Percentiles rank a stretch among this genome's conserved stretches.
phyloP scores from a whole-genome alignment of 495 filamentous ascomycete genomes.

The Neurospora sp. region DNA sequence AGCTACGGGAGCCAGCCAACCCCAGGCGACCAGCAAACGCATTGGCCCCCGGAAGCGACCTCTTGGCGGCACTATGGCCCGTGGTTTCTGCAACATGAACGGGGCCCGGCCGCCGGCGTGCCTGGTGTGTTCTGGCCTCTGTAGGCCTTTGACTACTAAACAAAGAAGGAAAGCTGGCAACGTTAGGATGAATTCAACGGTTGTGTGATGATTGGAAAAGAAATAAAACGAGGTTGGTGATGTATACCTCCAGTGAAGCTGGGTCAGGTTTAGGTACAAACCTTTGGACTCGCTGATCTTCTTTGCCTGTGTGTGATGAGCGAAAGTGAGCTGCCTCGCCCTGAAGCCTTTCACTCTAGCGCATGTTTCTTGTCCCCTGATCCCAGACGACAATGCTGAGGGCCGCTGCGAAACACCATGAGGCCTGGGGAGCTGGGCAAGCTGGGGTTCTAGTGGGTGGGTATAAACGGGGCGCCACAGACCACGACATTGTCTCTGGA shows the following conservation, averaged over 20 bases:
- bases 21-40: slow-evolving; percentile 9
- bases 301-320: not conserved
- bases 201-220: not conserved
- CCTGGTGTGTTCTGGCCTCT: not conserved
- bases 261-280: not conserved
- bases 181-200: not conserved
- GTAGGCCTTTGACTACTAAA: not conserved
- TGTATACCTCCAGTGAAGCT: not conserved
- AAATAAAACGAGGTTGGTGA: not conserved
- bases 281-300: not conserved
- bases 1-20: not conserved
- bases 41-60: slow-evolving; percentile 16
- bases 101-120: not conserved
- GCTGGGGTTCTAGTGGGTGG: not conserved
- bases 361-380: slow-evolving; percentile 5
- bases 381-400: slow-evolving; percentile 3
- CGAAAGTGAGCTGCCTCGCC: not conserved
- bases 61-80: slow-evolving; percentile 8
- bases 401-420: slow-evolving; percentile 12
- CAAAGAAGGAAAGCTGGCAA: not conserved
- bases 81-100: not conserved
- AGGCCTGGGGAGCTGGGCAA: not conserved
- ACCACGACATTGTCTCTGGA: not conserved
- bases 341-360: not conserved
- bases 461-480: not conserved